A percentile compares a stretch with the other conserved stretches of the same genome.
These are phyloP conservation scores for Leccinum rimulosum DNA, from an alignment of 768 basidiomycete species.

Conservation along the genomic window DNA sequence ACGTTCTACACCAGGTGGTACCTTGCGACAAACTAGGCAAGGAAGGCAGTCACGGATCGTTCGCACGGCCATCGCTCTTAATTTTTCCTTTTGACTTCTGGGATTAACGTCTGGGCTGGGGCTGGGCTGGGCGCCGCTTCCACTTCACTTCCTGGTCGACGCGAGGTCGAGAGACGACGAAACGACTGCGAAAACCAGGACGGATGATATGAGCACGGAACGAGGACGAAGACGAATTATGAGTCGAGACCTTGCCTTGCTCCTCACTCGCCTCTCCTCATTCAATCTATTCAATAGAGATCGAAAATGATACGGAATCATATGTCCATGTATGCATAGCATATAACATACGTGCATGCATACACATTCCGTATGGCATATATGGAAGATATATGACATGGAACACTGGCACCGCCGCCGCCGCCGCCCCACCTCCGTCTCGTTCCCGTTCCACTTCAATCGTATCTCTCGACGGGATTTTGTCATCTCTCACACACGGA, in stretches of 20 bases:
- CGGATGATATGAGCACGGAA: not conserved
- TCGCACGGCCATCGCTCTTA: not conserved
- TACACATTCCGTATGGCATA: not conserved
- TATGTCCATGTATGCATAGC: not conserved
- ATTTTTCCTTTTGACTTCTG: not conserved
- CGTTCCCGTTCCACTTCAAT: not conserved
- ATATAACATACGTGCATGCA: not conserved
- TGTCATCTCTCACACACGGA: not conserved
- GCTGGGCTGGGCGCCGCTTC: not conserved
- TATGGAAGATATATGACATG: not conserved
- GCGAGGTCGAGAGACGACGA: not conserved
- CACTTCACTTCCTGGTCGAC: not conserved
- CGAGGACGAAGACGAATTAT: not conserved
- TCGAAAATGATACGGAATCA: not conserved
- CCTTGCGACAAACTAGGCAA: not conserved
- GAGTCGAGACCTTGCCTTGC: not conserved
- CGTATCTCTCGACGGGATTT: not conserved
- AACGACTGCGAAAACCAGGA: not conserved
- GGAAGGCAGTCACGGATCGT: not conserved
- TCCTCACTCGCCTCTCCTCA: not conserved
- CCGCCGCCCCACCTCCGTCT: not conserved
- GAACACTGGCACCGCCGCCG: not conserved
- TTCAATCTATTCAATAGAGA: not conserved
- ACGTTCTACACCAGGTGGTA: not conserved
- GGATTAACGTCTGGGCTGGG: not conserved